Base-by-base conservation (phyloP, 1,284 basidiomycete genomes). In the Erythrobasidium hasegawianum region DNA sequence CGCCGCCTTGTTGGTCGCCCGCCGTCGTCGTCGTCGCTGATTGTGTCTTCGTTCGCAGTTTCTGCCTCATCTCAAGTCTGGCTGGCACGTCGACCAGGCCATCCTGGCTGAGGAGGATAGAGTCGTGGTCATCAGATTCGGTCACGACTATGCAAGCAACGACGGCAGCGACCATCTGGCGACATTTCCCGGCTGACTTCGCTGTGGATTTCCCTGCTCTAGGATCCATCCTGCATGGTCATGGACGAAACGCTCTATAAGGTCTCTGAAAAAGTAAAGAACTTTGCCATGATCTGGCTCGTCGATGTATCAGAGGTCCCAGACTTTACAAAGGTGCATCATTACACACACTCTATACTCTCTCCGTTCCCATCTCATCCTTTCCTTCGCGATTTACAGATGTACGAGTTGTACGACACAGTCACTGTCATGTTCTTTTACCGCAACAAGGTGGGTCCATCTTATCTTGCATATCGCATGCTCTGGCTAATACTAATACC, bases 371-470 rank as follows among this genome's bases (percentile, higher is more conserved):
- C 24, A 13, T 27, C 61, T 64, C 52, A 64, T 39, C 39, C 47
- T 39, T 41, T 33, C 49, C 20, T 43, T 18, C n/a, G 22, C 1
- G 45, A 26, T 50, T 2, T 55, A n/a, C 74, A 92, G 89, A 92
- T 92, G 89, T 92, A 91, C 75, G 89, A 92, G 76, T 80, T 97
- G 78, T 97, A 97, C 77, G 93, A 97, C 75, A 85, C 87, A 1
- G 95, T 90, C 77, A 96, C 93, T 1, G 88, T 95, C 74, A 97
- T 97, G 93, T 95, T 95, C 83, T 95, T 95, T 80, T 95, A 95
- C 80, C 85, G 91, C 7, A 66, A 68, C 41, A 69, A 62, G 33
- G 89, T 92, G 71, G 64, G 85, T 26, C 24, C 13, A 54, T 20
- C 41, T 9, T 24, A 7, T 14, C 9, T 22, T 4, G 11, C 47